A percentile compares a stretch with the other conserved stretches of the same genome.
Conservation (phyloP, 1,284 basidiomycete species). For the Sanghuangporus weigelae region DNA sequence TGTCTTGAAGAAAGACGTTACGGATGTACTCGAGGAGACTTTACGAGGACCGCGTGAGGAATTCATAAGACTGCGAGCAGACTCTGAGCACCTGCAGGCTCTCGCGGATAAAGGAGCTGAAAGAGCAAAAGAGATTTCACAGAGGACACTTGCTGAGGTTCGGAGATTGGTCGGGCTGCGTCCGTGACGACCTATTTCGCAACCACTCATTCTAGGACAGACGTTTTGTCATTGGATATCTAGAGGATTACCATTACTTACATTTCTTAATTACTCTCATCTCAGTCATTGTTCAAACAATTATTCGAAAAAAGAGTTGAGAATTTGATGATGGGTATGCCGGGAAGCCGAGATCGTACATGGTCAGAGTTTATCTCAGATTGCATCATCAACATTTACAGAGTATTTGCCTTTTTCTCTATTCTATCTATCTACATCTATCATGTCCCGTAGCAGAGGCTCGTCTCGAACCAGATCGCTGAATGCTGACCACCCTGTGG, state of each 20-base stretch:
- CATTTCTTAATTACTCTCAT: no score
- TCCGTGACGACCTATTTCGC: conserved; percentile 14
- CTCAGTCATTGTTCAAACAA: no score
- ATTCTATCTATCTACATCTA: background rate
- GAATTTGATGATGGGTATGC: no score
- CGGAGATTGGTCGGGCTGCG: conserved; percentile 61
- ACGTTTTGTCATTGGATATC: background rate
- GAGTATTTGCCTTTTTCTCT: background rate
- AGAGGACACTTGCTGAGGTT: conserved; percentile 63
- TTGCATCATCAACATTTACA: background rate
- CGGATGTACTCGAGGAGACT: conserved; percentile 67
- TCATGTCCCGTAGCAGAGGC: background rate
- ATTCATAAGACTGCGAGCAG: conserved; percentile 58
- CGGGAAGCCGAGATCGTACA: no score
- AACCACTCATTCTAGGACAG: background rate
- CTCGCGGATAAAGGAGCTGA: conserved; percentile 63
- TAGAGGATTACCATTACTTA: no score
- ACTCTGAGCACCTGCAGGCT: conserved; percentile 56
- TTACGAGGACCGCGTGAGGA: conserved; percentile 67
- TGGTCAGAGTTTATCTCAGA: no score
- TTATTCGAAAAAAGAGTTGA: no score
- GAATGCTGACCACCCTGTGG: conserved; percentile 25
- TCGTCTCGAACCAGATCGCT: background rate
- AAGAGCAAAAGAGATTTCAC: conserved; percentile 59
- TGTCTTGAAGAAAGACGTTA: conserved; percentile 68